phyloP scores from a whole-genome alignment of 768 basidiomycete genomes.

The Agrocybe pediades region DNA sequence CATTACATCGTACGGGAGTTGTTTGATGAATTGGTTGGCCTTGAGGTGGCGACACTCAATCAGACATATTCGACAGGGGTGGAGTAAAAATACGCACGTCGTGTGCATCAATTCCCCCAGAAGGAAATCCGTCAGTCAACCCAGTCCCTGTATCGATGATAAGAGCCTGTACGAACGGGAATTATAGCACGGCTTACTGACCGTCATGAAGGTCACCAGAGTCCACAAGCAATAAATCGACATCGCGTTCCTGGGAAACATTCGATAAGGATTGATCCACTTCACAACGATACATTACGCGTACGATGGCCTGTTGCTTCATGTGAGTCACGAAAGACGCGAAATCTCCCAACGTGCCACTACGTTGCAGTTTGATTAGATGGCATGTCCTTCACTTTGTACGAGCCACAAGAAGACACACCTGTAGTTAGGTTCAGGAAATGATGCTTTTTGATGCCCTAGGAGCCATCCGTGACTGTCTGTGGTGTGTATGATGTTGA shows the following conservation, averaged over 20 bases:
- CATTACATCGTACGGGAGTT: constrained; percentile 80
- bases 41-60: constrained; percentile 21
- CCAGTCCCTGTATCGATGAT: constrained; percentile 58
- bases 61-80: not conserved
- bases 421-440: constrained; percentile 76
- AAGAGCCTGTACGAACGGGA: not conserved
- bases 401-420: constrained; percentile 4
- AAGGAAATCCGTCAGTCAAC: constrained; percentile 72
- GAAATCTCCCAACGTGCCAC: constrained; percentile 70
- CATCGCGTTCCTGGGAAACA: constrained; percentile 54
- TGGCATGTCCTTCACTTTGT: not conserved
- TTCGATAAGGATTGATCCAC: not conserved
- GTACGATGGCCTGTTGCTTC: constrained; percentile 69
- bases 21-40: constrained; percentile 75
- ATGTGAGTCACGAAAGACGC: constrained; percentile 84
- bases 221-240: constrained; percentile 83
- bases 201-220: constrained; percentile 82
- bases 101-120: constrained; percentile 72
- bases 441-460: constrained; percentile 76
- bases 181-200: constrained; percentile 5
- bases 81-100: constrained; percentile 43
- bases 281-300: not conserved
- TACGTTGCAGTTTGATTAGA: constrained; percentile 9
- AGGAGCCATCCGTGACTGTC: constrained; percentile 75
- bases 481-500: constrained; percentile 87